Conservation (phyloP, 2,329 filamentous ascomycete species). For the Didymosphaeria variabile region DNA sequence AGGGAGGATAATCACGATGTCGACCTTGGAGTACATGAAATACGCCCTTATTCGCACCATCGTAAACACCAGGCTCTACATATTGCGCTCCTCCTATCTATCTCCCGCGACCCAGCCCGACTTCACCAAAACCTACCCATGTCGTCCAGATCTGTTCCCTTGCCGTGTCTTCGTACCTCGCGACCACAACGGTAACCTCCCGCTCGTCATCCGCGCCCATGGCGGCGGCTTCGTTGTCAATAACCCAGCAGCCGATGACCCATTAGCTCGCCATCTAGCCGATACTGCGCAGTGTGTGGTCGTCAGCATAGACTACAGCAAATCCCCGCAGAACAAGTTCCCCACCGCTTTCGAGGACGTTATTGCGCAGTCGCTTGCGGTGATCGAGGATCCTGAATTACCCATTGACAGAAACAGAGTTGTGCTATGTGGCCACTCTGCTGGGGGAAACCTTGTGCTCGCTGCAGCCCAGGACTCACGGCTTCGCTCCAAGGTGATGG, state of each 20-base stretch:
- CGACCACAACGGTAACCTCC: not conserved
- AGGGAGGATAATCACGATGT: not conserved
- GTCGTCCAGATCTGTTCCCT: not conserved
- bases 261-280: not conserved
- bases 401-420: not conserved
- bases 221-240: slow-evolving; percentile 4
- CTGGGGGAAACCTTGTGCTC: not conserved
- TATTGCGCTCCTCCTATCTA: not conserved
- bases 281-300: not conserved
- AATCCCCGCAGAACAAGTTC: slow-evolving; percentile 1
- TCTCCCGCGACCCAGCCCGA: slow-evolving; percentile 1
- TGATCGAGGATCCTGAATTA: not conserved
- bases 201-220: not conserved
- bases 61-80: not conserved
- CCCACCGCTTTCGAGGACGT: slow-evolving; percentile 1
- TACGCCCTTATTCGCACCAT: slow-evolving; percentile 2
- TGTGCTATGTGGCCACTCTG: not conserved
- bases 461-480: not conserved
- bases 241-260: slow-evolving; percentile 1
- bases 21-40: not conserved
- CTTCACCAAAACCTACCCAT: not conserved
- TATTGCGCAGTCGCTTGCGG: not conserved
- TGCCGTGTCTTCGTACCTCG: not conserved
- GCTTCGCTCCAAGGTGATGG: not conserved
- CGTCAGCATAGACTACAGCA: slow-evolving; percentile 6